Evolutionary conservation across 768 basidiomycete species (phyloP).

Genomic region (Lactifluus hygrophoroides): DNA sequence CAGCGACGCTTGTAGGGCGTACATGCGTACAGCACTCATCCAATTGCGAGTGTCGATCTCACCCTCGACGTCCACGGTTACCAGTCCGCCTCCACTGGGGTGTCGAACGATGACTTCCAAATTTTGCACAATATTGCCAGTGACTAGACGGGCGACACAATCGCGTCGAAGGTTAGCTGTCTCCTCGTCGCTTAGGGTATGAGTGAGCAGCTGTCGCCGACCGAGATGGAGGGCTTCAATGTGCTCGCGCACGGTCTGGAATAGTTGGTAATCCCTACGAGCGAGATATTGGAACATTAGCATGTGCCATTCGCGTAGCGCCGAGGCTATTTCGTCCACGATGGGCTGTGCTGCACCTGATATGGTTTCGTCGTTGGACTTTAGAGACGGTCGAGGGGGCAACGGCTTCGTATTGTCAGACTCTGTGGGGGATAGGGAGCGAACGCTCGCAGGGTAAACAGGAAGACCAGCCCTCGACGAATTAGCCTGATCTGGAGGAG

Average conservation of each 20-base stretch:
- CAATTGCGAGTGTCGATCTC: constrained; percentile 74
- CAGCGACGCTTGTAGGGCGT: constrained; percentile 75
- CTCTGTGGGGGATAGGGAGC: constrained; percentile 52
- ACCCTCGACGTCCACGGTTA: constrained; percentile 83
- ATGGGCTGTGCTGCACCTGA: constrained; percentile 80
- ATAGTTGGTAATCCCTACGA: constrained; percentile 81
- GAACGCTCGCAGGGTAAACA: constrained; percentile 68
- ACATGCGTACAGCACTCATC: constrained; percentile 88
- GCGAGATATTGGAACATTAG: constrained; percentile 89
- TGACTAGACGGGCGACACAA: constrained; percentile 80
- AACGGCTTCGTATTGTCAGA: constrained; percentile 62
- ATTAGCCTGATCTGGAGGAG: constrained; percentile 67
- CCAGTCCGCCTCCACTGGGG: constrained; percentile 82
- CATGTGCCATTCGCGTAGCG: constrained; percentile 91
- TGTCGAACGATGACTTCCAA: constrained; percentile 96
- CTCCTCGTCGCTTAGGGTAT: constrained; percentile 83
- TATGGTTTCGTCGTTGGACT: constrained; percentile 88
- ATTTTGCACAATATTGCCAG: constrained; percentile 85
- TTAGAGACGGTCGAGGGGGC: constrained; percentile 89
- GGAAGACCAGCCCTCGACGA: constrained; percentile 64
- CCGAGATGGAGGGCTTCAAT: constrained; percentile 88
- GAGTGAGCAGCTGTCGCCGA: constrained; percentile 82
- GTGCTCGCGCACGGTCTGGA: constrained; percentile 77
- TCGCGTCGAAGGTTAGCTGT: constrained; percentile 72
- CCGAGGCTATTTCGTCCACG: constrained; percentile 95